phyloP scores from a whole-genome alignment of 2,329 filamentous ascomycete genomes.

The Pyricularia sp. region DNA sequence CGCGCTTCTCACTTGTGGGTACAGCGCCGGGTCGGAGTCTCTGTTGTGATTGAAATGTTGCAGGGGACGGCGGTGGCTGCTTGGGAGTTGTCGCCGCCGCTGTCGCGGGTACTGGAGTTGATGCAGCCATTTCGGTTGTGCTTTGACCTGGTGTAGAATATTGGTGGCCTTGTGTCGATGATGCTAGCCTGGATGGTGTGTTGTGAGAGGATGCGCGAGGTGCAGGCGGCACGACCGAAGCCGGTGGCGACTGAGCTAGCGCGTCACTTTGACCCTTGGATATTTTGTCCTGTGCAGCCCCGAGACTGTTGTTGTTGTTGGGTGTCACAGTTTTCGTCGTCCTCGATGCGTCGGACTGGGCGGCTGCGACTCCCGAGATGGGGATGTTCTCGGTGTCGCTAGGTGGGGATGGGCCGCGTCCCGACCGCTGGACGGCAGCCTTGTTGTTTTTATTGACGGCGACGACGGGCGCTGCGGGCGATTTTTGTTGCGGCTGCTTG shows the following conservation, averaged over 20 bases:
- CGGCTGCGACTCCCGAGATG: neutral
- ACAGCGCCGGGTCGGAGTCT: neutral
- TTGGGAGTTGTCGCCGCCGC: conserved; percentile 25
- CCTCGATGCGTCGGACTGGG: conserved; percentile 4
- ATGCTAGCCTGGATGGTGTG: neutral
- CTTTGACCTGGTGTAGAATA: neutral
- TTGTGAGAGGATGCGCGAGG: conserved; percentile 5
- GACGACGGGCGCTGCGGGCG: neutral
- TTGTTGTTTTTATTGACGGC: conserved; percentile 15
- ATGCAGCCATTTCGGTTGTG: neutral
- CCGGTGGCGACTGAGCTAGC: conserved; percentile 1
- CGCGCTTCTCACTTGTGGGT: conserved; percentile 17
- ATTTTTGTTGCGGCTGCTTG: neutral
- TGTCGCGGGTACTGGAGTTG: conserved; percentile 30
- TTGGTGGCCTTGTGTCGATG: neutral
- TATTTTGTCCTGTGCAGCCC: neutral
- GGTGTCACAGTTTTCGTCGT: conserved; percentile 12
- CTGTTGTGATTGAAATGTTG: neutral
- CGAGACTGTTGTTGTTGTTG: neutral
- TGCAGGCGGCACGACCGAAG: conserved; percentile 11
- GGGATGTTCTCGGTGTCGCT: neutral
- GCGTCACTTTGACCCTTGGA: neutral
- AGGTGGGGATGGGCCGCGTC: neutral
- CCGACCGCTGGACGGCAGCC: conserved; percentile 34
- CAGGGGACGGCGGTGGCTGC: neutral